Evolutionary conservation across 2,329 filamentous ascomycete species (phyloP).

Genomic region (Remersonia thermophila): DNA sequence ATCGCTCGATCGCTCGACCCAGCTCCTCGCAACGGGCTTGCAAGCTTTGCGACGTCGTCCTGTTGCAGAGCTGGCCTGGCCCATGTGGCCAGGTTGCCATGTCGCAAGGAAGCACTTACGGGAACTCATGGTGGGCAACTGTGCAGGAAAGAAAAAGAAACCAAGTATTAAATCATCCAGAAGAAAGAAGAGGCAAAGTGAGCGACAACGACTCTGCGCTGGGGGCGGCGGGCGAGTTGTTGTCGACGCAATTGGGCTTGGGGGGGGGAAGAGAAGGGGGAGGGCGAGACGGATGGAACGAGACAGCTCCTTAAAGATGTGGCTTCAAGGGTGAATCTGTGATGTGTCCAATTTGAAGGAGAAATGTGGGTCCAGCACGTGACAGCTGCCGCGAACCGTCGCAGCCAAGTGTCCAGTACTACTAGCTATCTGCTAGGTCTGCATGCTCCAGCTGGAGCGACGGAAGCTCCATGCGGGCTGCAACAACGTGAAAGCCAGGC

Average conservation of each 20-base stretch:
- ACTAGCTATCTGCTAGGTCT: slow-evolving; percentile 5
- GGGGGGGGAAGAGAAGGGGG: slow-evolving; percentile 43
- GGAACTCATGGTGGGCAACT: slow-evolving; percentile 40
- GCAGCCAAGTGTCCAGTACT: slow-evolving; percentile 3
- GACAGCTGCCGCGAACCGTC: slow-evolving; percentile 8
- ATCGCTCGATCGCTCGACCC: too few species aligned
- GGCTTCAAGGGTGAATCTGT: slow-evolving; percentile 17
- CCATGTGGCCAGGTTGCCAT: too few species aligned
- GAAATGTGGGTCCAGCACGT: slow-evolving; percentile 18
- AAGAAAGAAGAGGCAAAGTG: slow-evolving; percentile 19
- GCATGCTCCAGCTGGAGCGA: neutral
- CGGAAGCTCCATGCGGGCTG: too few species aligned
- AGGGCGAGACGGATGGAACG: slow-evolving; percentile 4
- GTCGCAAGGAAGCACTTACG: slow-evolving; percentile 29
- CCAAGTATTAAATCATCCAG: slow-evolving; percentile 22
- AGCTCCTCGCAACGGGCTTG: too few species aligned
- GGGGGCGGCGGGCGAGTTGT: slow-evolving; percentile 11
- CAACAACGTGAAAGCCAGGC: too few species aligned
- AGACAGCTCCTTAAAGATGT: slow-evolving; percentile 18
- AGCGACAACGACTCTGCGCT: slow-evolving; percentile 21
- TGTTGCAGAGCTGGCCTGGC: too few species aligned
- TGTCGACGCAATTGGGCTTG: slow-evolving; percentile 18
- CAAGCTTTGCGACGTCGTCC: too few species aligned
- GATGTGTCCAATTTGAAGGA: slow-evolving; percentile 22
- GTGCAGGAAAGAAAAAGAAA: slow-evolving; percentile 20